Evolutionary conservation across 2,329 filamentous ascomycete genomes (phyloP), one percentile per base, ranked within the genome.

Genomic region (Ceratocystis cubensis): DNA sequence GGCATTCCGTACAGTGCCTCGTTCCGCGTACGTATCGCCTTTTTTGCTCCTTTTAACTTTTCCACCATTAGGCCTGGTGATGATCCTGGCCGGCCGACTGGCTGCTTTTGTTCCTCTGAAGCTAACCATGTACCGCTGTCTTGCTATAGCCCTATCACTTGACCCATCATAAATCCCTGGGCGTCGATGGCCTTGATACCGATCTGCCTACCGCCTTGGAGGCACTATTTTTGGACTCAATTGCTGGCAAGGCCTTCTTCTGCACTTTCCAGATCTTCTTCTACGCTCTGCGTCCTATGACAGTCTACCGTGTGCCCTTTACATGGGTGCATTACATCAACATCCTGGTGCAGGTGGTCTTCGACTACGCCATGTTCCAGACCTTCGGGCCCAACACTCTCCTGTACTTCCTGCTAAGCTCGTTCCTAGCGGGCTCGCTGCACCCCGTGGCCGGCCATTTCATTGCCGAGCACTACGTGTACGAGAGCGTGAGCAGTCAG

Each of bases 261-360:
- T 93, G 89, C 79, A 99, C 94, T 71, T 99, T 96, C 79, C 94
- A 99, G 78, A 96, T 99, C 76, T 84, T 99, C 75, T 99, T 99
- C 83, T 99, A 99, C 79, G 94, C 94, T 72, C 77, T 99, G 63
- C 89, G 94, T 17, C 94, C 94, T 69, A 96, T 97, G 88, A 87
- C 92, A 77, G 84, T 99, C 71, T 96, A 96, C 82, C 84, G 85
- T 72, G 82, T 97, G 4, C 90, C 93, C 46, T 84, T 97, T 75
- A 96, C 93, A 64, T 82, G 82, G 73, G 85, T 96, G 67, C 92
- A 96, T 77, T 81, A 85, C 67, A 78, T 91, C 77, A 99, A 99
- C 77, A 81, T 99, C 64, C 75, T 79, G 68, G 82, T 84, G 3
- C 93, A 99, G 77, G 72, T 93, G 63, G 72, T 78, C 70, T 96